Conservation (phyloP, 805 yeast genomes). For the Wickerhamiella galacta region DNA sequence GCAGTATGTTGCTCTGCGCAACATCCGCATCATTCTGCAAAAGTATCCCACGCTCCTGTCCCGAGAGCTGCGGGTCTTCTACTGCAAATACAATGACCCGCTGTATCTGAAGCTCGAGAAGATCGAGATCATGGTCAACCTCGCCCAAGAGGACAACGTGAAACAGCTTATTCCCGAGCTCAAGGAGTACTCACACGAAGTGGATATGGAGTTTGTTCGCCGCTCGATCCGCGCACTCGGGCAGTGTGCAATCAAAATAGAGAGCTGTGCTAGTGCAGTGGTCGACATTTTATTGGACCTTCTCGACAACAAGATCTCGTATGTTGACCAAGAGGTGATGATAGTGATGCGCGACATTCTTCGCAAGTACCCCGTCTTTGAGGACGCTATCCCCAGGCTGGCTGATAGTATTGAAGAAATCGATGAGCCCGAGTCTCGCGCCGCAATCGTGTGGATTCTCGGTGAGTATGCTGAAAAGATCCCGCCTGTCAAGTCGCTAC, state of each 20-base stretch:
- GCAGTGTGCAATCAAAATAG: conserved; percentile 67
- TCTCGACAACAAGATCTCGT: conserved; percentile 39
- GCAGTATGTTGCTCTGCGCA: conserved; percentile 82
- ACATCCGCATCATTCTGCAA: conserved; percentile 76
- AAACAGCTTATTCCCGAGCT: conserved; percentile 54
- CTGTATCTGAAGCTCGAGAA: conserved; percentile 91
- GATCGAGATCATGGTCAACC: conserved; percentile 63
- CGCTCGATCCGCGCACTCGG: conserved; percentile 84
- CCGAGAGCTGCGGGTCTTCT: conserved; percentile 74
- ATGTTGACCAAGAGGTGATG: conserved; percentile 66
- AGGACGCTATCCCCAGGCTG: conserved; percentile 31
- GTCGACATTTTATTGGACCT: conserved; percentile 51
- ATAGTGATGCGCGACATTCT: conserved; percentile 62
- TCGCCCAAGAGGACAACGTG: conserved; percentile 51
- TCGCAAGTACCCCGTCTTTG: conserved; percentile 52
- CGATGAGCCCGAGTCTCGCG: conserved; percentile 69
- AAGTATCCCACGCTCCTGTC: conserved; percentile 68
- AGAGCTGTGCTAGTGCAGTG: conserved; percentile 44
- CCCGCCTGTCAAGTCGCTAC: conserved; percentile 26
- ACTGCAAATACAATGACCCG: conserved; percentile 80
- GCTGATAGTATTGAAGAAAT: conserved; percentile 34
- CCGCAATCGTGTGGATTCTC: conserved; percentile 68
- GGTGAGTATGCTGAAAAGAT: conserved; percentile 56
- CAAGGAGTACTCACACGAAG: conserved; percentile 77
- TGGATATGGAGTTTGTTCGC: conserved; percentile 76